Percentiles rank a stretch among this genome's conserved stretches.
Conservation (phyloP, 2,329 filamentous ascomycete genomes). For the Xylariaceae sp. region DNA sequence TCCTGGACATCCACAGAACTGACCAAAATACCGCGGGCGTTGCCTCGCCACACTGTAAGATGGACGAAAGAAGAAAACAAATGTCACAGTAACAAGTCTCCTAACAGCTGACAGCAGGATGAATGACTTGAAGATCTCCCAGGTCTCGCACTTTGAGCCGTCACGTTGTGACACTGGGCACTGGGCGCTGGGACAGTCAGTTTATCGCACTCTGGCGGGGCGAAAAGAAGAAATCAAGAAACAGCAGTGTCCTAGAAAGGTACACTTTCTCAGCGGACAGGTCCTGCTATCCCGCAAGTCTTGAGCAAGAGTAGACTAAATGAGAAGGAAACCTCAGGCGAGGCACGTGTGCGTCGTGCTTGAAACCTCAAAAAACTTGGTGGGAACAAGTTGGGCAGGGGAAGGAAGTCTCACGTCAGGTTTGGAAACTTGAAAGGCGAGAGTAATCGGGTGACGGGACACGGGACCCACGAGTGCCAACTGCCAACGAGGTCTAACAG, state of each 20-base stretch:
- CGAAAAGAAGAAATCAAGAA: slow-evolving; percentile 12
- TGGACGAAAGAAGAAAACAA: slow-evolving; percentile 22
- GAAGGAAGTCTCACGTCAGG: too few relatives aligned
- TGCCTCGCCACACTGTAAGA: slow-evolving; percentile 28
- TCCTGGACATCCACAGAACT: slow-evolving; percentile 22
- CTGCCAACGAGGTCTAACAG: too few relatives aligned
- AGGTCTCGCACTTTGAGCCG: slow-evolving; percentile 8
- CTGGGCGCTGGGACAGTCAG: slow-evolving; percentile 9
- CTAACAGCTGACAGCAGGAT: slow-evolving; percentile 9
- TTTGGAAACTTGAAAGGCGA: not conserved
- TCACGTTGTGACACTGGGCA: slow-evolving; percentile 11
- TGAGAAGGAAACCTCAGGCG: slow-evolving; percentile 6
- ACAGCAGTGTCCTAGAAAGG: slow-evolving; percentile 16
- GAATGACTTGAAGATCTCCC: slow-evolving; percentile 8
- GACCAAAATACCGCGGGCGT: slow-evolving; percentile 27
- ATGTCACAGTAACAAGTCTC: slow-evolving; percentile 30
- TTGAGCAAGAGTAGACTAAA: slow-evolving; percentile 3
- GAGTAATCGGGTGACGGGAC: too few relatives aligned
- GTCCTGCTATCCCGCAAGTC: slow-evolving; percentile 13
- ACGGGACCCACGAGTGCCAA: too few relatives aligned
- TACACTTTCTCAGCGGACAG: slow-evolving; percentile 9
- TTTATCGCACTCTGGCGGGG: slow-evolving; percentile 23
- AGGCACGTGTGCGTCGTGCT: slow-evolving; percentile 19
- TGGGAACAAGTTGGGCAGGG: not conserved
- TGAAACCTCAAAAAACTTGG: slow-evolving; percentile 12